Evolutionary conservation across 1,139 yeast genomes (phyloP), one percentile per base, ranked within the genome.

Genomic region (Geotrichum fermentans): DNA sequence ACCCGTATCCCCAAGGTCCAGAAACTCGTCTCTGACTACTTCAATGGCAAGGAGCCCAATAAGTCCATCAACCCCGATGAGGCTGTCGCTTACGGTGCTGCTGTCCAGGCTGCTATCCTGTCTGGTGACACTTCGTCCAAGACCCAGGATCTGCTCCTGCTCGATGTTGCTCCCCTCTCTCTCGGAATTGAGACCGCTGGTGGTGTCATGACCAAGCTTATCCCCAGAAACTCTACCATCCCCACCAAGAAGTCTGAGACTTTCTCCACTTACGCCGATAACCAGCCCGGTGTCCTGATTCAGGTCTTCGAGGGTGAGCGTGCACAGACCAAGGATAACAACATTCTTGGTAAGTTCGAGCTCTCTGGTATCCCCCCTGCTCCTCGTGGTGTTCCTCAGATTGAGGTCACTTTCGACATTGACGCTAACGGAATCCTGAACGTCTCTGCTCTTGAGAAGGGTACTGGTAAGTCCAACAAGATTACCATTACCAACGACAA

Each of bases 1-100:
- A 92, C 98, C 73, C 90, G 97, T 85, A 90, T 92, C 78, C 98
- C 98, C 79, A 89, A 89, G 82, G 86, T 90, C 70, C 97, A 92
- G 80, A 88, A 90, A 77, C 82, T 92, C 69, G 88, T 92, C 64
- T 87, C 96, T 62, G 97, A 92, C 78, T 92, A 82, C 90, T 92
- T 92, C 75, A 92, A 90, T 72, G 97, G 98, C 75, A 92, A 92
- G 82, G 51, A 51, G 51, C 54, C 51, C 20, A 45, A 49, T 40
- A 50, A 47, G 46, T 45, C 52, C 33, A 48, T 52, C 47, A 51
- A 49, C 51, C 52, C 53, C 28, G 54, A 51, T 40, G 54, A 51
- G 80, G 96, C 96, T 69, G 96, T 87, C 74, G 96, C 96, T 69
- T 88, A 87, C 79, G 96, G 96, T 83, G 96, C 96, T 66, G 96